These are phyloP conservation scores for Amanita fuliginea DNA, from an alignment of 768 basidiomycete species.

Conservation along the genomic window DNA sequence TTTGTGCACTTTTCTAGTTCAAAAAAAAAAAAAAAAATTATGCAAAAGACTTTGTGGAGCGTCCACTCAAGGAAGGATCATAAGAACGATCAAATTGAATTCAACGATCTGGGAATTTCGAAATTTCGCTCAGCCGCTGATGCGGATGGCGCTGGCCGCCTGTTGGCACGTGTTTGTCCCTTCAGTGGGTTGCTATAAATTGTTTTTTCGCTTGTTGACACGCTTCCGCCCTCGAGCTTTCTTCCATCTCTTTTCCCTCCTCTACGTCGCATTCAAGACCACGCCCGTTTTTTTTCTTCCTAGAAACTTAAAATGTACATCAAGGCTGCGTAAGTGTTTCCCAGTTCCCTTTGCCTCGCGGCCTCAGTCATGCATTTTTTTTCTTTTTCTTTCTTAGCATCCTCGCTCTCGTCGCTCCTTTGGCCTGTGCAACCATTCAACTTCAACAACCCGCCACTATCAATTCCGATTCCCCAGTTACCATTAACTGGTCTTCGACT, in stretches of 20 bases:
- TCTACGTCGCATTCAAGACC: constrained; percentile 8
- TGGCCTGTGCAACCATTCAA: constrained; percentile 28
- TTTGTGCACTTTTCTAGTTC: too few relatives aligned
- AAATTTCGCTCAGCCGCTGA: background rate
- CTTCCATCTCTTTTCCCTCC: constrained; percentile 10
- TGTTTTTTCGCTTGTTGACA: constrained; percentile 10
- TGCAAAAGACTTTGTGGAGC: too few relatives aligned
- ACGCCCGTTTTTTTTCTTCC: background rate
- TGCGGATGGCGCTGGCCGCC: background rate
- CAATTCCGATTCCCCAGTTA: constrained; percentile 13
- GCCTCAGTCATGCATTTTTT: constrained; percentile 1
- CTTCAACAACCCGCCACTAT: background rate
- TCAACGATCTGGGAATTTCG: background rate
- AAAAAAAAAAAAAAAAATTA: too few relatives aligned
- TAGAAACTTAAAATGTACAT: background rate
- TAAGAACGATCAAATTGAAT: background rate
- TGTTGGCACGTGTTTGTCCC: constrained; percentile 2
- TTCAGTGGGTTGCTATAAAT: background rate
- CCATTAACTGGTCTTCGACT: constrained; percentile 34
- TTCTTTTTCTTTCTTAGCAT: constrained; percentile 14
- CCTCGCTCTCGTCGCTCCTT: constrained; percentile 32
- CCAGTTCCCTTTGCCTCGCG: background rate
- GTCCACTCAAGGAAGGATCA: background rate
- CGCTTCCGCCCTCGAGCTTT: constrained; percentile 11
- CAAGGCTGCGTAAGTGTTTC: constrained; percentile 2